phyloP scores from a whole-genome alignment of 352 stramenopile genomes.

The Globisporangium canariense region DNA sequence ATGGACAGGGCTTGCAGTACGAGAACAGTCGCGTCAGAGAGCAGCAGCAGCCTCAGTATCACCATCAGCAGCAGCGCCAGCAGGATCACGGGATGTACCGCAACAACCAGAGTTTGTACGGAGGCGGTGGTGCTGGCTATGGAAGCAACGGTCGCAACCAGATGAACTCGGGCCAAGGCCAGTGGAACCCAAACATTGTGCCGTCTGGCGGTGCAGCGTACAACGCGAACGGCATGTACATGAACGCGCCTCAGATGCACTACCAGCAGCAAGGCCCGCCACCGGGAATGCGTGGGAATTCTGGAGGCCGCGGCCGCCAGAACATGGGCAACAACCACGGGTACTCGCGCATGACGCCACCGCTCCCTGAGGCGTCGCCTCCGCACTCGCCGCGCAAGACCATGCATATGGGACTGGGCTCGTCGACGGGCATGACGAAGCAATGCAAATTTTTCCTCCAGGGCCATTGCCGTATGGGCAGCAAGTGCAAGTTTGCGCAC shows the following conservation, averaged over 20 bases:
- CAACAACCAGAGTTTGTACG: conserved; percentile 15
- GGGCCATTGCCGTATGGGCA: conserved; percentile 81
- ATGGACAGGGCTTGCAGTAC: conserved; percentile 7
- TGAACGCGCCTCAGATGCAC: conserved; percentile 36
- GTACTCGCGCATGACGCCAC: conserved; percentile 57
- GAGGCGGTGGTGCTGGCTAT: conserved; percentile 4
- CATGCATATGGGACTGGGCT: conserved; percentile 18
- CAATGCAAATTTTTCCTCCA: conserved; percentile 86
- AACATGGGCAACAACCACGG: conserved; percentile 21
- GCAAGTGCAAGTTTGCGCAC: conserved; percentile 85
- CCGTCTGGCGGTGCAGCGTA: conserved; percentile 11
- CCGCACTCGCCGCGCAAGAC: conserved; percentile 57
- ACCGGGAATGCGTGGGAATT: conserved; percentile 29
- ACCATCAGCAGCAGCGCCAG: conserved; percentile 28
- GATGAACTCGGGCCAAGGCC: conserved; percentile 17
- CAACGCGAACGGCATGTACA: conserved; percentile 45
- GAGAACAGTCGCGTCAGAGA: conserved; percentile 9
- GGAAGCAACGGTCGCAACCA: conserved; percentile 7
- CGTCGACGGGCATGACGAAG: conserved; percentile 50
- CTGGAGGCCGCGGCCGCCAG: conserved; percentile 22
- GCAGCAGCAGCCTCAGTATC: conserved; percentile 22
- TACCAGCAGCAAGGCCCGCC: conserved; percentile 23
- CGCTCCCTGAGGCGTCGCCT: conserved; percentile 51
- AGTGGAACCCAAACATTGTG: conserved; percentile 36
- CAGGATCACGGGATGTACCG: conserved; percentile 31